phyloP scores from a whole-genome alignment of 2,329 filamentous ascomycete species.

The Sclerotinia spermophila region DNA sequence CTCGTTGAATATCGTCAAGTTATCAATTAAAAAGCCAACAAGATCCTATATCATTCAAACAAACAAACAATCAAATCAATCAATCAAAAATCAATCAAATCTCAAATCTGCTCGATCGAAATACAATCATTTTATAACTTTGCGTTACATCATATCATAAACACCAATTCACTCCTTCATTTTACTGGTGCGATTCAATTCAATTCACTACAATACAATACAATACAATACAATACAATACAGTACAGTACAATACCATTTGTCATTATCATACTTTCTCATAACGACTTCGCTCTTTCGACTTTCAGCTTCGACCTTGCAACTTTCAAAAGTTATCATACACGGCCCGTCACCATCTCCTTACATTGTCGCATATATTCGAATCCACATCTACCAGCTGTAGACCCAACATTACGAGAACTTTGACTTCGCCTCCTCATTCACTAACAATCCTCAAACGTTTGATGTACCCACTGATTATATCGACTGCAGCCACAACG shows the following conservation, averaged over 20 bases:
- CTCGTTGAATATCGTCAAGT: neutral
- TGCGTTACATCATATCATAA: neutral
- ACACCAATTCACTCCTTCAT: slow-evolving; percentile 4
- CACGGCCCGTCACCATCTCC: slow-evolving; percentile 14
- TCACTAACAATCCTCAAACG: slow-evolving; percentile 7
- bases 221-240: neutral
- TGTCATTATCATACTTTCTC: neutral
- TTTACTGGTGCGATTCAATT: neutral
- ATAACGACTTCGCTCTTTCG: slow-evolving; percentile 3
- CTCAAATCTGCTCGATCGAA: neutral
- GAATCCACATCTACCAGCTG: slow-evolving; percentile 4
- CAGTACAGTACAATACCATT: neutral
- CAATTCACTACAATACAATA: neutral
- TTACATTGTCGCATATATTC: slow-evolving; percentile 13
- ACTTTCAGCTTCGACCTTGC: neutral
- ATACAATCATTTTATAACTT: neutral
- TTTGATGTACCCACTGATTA: slow-evolving; percentile 2
- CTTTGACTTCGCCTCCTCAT: slow-evolving; percentile 16
- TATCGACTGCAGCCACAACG: slow-evolving; percentile 15
- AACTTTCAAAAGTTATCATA: neutral
- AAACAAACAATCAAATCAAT: too few relatives aligned
- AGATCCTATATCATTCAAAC: neutral
- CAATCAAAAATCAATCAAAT: neutral
- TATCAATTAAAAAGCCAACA: neutral
- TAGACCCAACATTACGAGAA: slow-evolving; percentile 12